phyloP scores from a whole-genome alignment of 176 grass and related monocot genomes.

The Typha latifolia region DNA sequence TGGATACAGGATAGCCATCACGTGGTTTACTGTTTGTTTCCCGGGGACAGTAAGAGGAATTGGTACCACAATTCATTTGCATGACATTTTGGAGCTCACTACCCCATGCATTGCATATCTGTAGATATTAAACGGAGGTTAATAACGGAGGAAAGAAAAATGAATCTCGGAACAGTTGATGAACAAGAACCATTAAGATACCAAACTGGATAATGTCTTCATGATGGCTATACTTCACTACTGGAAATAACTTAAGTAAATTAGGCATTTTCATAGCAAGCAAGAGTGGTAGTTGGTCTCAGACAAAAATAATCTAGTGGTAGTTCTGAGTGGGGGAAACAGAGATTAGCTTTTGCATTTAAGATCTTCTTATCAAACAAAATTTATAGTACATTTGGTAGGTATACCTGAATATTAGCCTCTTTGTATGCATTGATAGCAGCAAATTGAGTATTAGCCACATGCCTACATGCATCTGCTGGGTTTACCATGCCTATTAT shows the following conservation, averaged over 20 bases:
- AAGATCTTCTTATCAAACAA: background rate
- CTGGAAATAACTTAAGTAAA: no score
- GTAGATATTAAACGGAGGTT: background rate
- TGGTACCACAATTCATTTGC: background rate
- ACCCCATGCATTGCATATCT: background rate
- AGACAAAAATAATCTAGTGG: no score
- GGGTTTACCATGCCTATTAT: conserved; percentile 1
- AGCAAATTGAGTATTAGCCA: conserved; percentile 6
- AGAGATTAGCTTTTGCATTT: background rate
- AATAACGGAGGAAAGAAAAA: background rate
- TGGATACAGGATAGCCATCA: no score
- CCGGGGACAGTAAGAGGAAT: background rate
- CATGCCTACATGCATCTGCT: conserved; percentile 7
- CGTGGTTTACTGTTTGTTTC: no score
- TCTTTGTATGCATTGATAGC: conserved; percentile 9
- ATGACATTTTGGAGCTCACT: conserved; percentile 1
- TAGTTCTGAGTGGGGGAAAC: no score
- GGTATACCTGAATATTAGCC: conserved; percentile 10
- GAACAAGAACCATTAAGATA: no score
- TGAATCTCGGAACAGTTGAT: no score
- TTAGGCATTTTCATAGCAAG: no score
- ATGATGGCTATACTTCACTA: no score
- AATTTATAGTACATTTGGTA: background rate
- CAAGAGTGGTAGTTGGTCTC: no score
- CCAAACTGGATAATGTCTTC: no score